Base-by-base conservation (phyloP, 1,139 yeast genomes). In the Yamadazyma blattariae region DNA sequence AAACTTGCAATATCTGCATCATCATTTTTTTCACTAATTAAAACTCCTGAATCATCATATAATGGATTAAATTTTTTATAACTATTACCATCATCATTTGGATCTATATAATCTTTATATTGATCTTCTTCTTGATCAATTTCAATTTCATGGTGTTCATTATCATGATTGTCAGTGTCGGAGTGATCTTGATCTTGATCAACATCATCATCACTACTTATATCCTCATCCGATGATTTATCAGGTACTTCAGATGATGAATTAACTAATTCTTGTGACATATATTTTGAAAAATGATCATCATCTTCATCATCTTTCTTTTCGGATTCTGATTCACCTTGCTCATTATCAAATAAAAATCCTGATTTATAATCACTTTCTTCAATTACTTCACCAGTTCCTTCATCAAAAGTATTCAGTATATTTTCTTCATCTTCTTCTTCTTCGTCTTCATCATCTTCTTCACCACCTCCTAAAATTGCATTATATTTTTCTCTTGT, bases 401-500 rank as follows among this genome's bases (percentile, higher is more conserved):
- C 79, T 47, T 73, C 80, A 36, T 82, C 84, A 46, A 66, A 66
- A 1, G 72, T 64, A 35, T 51, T 72, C 53, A 52, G 68, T 62
- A 48, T 56, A 22, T 43, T 42, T 23, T 50, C 57, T 21, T 61
- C 68, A 6, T 57, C 67, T 8, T 61, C 69, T 21, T 61, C 68
- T 5, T 57, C 67, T 9, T 61, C 69, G 10, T 57, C 66, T 2
- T 56, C 66, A 20, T 59, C 66, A 7, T 60, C 67, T 22, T 64
- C 69, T 19, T 61, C 69, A 5, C 67, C 71, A 22, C 95, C 96
- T 10, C 98, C 97, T 23, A 92, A 70, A 25, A 92, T 85, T n/a
- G 96, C 90, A 59, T 92, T 92, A 61, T 92, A 92, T 62, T 89
- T 90, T 53, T 89, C 96, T 45, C 98, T 74, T 2, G 95, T 88